These are phyloP conservation scores for Lablab purpureus DNA, from an alignment of 306 rosid genomes.

Conservation along the genomic window DNA sequence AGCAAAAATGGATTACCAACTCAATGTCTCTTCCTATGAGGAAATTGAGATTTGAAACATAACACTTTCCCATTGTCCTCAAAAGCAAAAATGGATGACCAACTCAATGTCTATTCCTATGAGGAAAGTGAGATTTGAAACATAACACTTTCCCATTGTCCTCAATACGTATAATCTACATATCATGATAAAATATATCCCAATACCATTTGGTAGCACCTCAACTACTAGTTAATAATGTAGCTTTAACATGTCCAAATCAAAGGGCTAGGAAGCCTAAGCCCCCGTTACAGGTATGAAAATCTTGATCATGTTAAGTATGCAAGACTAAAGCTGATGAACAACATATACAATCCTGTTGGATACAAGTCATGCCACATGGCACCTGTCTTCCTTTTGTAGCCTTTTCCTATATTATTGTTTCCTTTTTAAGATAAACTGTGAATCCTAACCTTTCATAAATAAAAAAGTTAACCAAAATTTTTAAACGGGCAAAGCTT, in stretches of 20 bases:
- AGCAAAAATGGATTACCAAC: not conserved
- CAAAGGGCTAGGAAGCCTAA: not conserved
- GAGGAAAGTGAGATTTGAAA: constrained; percentile 10
- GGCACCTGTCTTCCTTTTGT: not conserved
- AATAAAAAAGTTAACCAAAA: not conserved
- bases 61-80: not conserved
- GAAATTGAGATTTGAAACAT: constrained; percentile 21
- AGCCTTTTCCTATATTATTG: constrained; percentile 9
- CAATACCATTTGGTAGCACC: not conserved
- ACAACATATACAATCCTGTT: constrained; percentile 1
- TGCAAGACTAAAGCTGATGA: not conserved
- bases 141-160: not conserved
- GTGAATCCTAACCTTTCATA: not conserved
- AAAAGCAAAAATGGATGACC: not conserved
- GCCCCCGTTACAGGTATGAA: not conserved
- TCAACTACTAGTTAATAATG: not conserved
- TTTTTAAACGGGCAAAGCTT: not conserved
- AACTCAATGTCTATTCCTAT: not conserved
- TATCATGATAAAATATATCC: not conserved
- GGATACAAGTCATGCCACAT: constrained; percentile 8
- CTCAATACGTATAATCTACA: not conserved
- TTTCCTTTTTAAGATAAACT: not conserved
- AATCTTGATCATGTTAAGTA: not conserved
- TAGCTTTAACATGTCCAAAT: constrained; percentile 23
- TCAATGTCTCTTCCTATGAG: not conserved